These are phyloP conservation scores for Cicer judaicum DNA, from an alignment of 306 rosid species.

Conservation along the genomic window DNA sequence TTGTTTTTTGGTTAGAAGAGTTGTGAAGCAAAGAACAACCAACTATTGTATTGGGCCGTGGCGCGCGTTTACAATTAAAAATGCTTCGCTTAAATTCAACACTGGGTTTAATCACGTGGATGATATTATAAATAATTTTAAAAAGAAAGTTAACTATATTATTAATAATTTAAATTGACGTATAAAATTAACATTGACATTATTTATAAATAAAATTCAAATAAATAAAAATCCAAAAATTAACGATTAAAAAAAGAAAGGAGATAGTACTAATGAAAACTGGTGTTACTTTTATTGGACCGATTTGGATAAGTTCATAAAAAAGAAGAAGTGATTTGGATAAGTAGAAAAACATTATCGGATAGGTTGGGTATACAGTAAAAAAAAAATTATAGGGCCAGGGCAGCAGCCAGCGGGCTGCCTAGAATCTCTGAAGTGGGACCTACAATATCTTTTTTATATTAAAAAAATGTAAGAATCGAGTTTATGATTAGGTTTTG, in stretches of 20 bases:
- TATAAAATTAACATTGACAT: too few relatives aligned
- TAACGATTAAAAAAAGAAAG: too few relatives aligned
- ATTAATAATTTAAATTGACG: too few relatives aligned
- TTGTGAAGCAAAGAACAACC: constrained; percentile 46
- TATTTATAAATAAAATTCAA: too few relatives aligned
- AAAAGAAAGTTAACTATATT: too few relatives aligned
- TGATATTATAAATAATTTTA: too few relatives aligned
- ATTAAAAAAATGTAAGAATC: too few relatives aligned
- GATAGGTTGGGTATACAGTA: not conserved
- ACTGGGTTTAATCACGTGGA: too few relatives aligned
- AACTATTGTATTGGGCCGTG: not conserved
- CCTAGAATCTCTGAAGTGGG: not conserved
- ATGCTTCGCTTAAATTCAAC: too few relatives aligned
- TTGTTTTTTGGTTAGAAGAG: not conserved
- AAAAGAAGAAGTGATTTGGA: not conserved
- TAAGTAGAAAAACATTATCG: not conserved
- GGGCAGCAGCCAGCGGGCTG: not conserved
- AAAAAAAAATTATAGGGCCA: too few relatives aligned
- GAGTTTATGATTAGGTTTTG: too few relatives aligned
- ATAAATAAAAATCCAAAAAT: too few relatives aligned
- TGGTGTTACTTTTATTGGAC: not conserved
- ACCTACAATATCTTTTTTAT: not conserved
- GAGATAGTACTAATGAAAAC: not conserved
- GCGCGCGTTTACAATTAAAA: not conserved
- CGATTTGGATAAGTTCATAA: not conserved